Evolutionary conservation across 371 early-diverging fungal genomes (phyloP).

Genomic region (Mucor irregularis): DNA sequence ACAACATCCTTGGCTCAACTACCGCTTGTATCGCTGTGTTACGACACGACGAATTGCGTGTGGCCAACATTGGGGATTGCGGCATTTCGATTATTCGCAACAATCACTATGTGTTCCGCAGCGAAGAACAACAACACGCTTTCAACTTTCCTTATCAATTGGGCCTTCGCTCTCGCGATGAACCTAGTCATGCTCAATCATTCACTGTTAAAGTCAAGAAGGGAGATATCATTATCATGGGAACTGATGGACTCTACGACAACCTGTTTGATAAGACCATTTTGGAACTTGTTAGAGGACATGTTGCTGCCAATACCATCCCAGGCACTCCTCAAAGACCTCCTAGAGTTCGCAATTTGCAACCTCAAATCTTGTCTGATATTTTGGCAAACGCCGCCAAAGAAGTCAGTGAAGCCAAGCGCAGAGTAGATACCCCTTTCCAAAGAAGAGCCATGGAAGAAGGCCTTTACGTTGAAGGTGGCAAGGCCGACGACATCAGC

Average conservation of each 20-base stretch:
- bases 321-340: conserved; percentile 48
- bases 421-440: conserved; percentile 81
- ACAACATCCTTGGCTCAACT: conserved; percentile 81
- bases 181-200: conserved; percentile 67
- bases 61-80: conserved; percentile 95
- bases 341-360: conserved; percentile 39
- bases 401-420: conserved; percentile 77
- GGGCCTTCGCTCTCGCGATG: conserved; percentile 67
- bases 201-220: conserved; percentile 79
- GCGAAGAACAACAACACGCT: conserved; percentile 87
- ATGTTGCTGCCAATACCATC: conserved; percentile 55
- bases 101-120: conserved; percentile 85
- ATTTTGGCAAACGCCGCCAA: conserved; percentile 78
- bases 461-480: conserved; percentile 75
- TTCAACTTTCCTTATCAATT: conserved; percentile 85
- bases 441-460: conserved; percentile 78
- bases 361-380: conserved; percentile 77
- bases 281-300: conserved; percentile 68
- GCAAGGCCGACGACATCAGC: conserved; percentile 85
- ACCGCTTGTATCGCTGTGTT: conserved; percentile 89
- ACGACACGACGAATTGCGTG: conserved; percentile 86
- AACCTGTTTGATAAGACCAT: conserved; percentile 84
- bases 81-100: conserved; percentile 86
- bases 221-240: conserved; percentile 79
- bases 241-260: conserved; percentile 81